Evolutionary conservation across 2,329 filamentous ascomycete genomes (phyloP), one percentile per base, ranked within the genome.

Genomic region (Trichoderma guizhouense): DNA sequence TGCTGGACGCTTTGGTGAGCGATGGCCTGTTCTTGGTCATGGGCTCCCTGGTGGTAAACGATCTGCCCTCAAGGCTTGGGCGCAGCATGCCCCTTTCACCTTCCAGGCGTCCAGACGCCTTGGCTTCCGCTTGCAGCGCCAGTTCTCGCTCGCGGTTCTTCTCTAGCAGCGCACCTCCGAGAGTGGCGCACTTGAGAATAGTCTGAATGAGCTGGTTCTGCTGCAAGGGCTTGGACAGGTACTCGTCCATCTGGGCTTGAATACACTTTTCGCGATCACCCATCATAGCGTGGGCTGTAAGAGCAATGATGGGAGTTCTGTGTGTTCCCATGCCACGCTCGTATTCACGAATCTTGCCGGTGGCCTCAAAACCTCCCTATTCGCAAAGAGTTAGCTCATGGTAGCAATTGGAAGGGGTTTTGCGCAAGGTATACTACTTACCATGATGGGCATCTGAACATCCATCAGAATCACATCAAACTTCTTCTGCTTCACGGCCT

Each of bases 361-460:
- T 99, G 15, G 96, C 95, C 83, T 99, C 96, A 79, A 99, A 98
- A 58, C 96, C 96, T 79, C 96, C 96, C 91, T 93, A 72, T 65
- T 55, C 11, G 18, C 1, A 26, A 15, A 9, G n/a, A 18, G 34
- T 71, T 28, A 70, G 66, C 39, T 43, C 14, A 47, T 14, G 32
- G 12, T 3, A 60, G 36, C 18, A 8, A 21, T 5, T 61, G 2
- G 18, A n/a, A 5, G 18, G 18, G 2, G 12, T 26, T 24, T 12
- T 55, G n/a, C n/a, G 15, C 5, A 8, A 14, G 11, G 5, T 34
- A 15, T 21, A 72, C 57, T 43, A 74, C 89, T 84, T 83, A 93
- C 91, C 95, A 98, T 98, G 78, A 98, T 93, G n/a, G 96, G 96
- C 96, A 99, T 99, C 81, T 98, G 96, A 21, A 99, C 96, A 79